These are phyloP conservation scores for Sporothrix variecibatus DNA, from an alignment of 2,329 filamentous ascomycete genomes.

Conservation along the genomic window DNA sequence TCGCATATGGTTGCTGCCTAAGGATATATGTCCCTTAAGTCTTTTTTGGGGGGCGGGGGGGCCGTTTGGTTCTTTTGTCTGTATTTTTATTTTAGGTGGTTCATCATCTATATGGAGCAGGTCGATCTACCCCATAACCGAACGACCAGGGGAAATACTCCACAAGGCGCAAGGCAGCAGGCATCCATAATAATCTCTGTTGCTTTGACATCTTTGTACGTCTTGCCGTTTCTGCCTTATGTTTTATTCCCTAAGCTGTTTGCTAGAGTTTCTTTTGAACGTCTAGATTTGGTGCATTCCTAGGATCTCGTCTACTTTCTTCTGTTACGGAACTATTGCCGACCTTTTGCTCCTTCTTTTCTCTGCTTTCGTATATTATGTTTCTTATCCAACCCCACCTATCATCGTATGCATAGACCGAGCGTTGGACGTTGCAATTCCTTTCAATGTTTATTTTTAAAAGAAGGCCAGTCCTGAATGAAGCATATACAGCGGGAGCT, in stretches of 20 bases:
- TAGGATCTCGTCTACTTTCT: not conserved
- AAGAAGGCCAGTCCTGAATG: not conserved
- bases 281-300: not conserved
- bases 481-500: not conserved
- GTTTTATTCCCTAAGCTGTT: not conserved
- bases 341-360: not conserved
- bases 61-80: not conserved
- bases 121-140: not conserved
- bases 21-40: not conserved
- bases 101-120: not conserved
- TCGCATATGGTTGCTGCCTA: constrained; percentile 5
- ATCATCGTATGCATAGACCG: not conserved
- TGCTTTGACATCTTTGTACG: not conserved
- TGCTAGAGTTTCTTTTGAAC: not conserved
- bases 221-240: not conserved
- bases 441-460: not conserved
- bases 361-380: not conserved
- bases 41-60: not conserved
- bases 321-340: not conserved
- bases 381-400: not conserved
- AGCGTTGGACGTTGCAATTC: not conserved
- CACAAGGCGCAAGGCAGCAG: constrained; percentile 26
- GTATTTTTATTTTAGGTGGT: not conserved
- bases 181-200: constrained; percentile 6
- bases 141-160: not conserved